Base-by-base conservation (phyloP, 1,284 basidiomycete genomes). In the Puccinia coronata region DNA sequence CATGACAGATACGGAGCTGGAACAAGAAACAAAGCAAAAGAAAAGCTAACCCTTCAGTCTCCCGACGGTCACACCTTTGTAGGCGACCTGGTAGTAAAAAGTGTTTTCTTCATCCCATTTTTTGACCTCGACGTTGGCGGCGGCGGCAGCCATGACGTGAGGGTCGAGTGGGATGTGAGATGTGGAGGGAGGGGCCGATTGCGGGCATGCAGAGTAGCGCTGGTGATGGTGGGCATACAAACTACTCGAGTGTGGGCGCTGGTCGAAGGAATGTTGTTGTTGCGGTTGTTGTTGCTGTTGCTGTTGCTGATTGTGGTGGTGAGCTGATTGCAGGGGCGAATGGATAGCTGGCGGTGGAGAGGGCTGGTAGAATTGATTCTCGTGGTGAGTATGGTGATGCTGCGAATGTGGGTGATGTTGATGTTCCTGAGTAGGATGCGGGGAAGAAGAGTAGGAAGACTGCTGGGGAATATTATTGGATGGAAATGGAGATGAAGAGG, bases 81-180 rank as follows among this genome's bases (percentile, higher is more conserved):
- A n/a, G 18, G 47, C 70, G 11, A 80, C 53, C 69, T 80, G 79
- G 49, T 70, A 80, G 36, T 80, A 80, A 9, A 53, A 59, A 25
- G 55, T 73, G 14, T 59, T 53, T 39, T 73, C 70, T 63, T 80
- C 79, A 43, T 80, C 79, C 79, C 79, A 80, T 34, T 73, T 43
- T 39, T 80, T 80, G 18, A 73, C 59, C 39, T 80, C 69, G 67
- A 80, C 59, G 31, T 65, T 41, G 12, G 67, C 53, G 2, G 51
- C 49, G 53, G 49, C 79, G 5, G 59, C 70, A 53, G 53, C 25
- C n/a, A 72, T 23, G 28, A 73, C 36, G 23, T 57, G 36, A 47
- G 79, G 79, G 41, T 80, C 79, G 31, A 73, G 57, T 6, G 67
- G 23, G 47, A 63, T 36, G 25, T 47, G 57, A 11, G 70, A 49